phyloP scores from a whole-genome alignment of 2,329 filamentous ascomycete species.

The Periconia digitata region DNA sequence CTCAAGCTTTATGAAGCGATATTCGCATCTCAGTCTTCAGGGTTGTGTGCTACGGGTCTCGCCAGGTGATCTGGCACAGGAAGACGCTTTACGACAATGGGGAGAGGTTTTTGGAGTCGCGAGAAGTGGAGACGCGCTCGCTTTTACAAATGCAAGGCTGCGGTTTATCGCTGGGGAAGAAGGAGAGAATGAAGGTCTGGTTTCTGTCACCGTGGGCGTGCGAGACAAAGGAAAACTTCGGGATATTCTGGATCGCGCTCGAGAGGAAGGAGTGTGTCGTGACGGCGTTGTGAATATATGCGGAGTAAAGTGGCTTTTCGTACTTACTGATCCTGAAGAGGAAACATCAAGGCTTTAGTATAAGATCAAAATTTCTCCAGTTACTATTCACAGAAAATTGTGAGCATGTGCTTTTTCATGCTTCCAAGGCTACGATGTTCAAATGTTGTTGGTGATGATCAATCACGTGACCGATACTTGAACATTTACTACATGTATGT shows the following conservation, averaged over 20 bases:
- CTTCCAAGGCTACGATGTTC: too few species aligned
- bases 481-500: too few species aligned
- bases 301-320: constrained; percentile 43
- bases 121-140: constrained; percentile 46
- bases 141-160: constrained; percentile 37
- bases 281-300: constrained; percentile 42
- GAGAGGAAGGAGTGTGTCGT: constrained; percentile 29
- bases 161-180: constrained; percentile 39
- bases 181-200: constrained; percentile 39
- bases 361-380: too few species aligned
- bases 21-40: constrained; percentile 39
- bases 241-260: constrained; percentile 36
- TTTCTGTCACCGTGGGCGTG: constrained; percentile 44
- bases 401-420: too few species aligned
- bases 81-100: constrained; percentile 45
- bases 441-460: too few species aligned
- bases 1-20: constrained; percentile 40
- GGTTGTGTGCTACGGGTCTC: constrained; percentile 41
- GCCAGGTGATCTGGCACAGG: constrained; percentile 39
- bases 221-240: constrained; percentile 35
- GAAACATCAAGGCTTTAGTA: constrained; percentile 24
- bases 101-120: constrained; percentile 43
- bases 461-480: too few species aligned
- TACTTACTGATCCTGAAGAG: constrained; percentile 20
- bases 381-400: background rate